Conservation (phyloP, 1,284 basidiomycete genomes). For the Marasmius tenuissimus region DNA sequence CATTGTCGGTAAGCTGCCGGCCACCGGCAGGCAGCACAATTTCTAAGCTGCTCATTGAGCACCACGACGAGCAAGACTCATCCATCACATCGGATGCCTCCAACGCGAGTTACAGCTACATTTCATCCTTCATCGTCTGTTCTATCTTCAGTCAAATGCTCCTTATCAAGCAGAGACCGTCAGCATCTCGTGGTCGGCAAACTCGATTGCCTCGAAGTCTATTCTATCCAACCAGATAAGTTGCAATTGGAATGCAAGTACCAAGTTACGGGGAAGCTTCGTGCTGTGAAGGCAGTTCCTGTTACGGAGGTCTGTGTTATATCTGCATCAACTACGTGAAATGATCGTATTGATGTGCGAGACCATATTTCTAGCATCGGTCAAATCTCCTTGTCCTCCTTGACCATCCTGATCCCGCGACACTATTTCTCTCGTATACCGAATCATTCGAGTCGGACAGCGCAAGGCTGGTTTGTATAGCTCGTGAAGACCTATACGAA, state of each 20-base stretch:
- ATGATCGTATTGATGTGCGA: not conserved
- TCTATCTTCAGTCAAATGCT: slow-evolving; percentile 60
- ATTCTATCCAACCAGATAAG: slow-evolving; percentile 57
- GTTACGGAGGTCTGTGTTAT: slow-evolving; percentile 40
- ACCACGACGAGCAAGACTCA: not conserved
- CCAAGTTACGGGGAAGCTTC: slow-evolving; percentile 67
- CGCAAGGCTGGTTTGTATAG: slow-evolving; percentile 35
- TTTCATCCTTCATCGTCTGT: slow-evolving; percentile 29
- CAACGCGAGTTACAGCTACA: slow-evolving; percentile 10
- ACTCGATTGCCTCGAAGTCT: slow-evolving; percentile 62
- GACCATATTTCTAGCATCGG: slow-evolving; percentile 39
- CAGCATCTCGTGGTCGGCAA: slow-evolving; percentile 71
- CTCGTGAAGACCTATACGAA: slow-evolving; percentile 54
- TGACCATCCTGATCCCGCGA: slow-evolving; percentile 71
- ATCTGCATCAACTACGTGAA: slow-evolving; percentile 4
- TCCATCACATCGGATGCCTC: not conserved
- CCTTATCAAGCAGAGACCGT: slow-evolving; percentile 44
- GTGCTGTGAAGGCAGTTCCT: slow-evolving; percentile 53
- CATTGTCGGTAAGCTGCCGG: not conserved
- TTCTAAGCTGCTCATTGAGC: not conserved
- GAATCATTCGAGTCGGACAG: slow-evolving; percentile 31
- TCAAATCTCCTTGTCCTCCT: slow-evolving; percentile 63
- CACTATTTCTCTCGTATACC: slow-evolving; percentile 58
- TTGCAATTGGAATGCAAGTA: slow-evolving; percentile 54
- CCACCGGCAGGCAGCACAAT: not conserved